These are phyloP conservation scores for Wolfiporia cocos DNA, from an alignment of 1,284 basidiomycete species.

Conservation along the genomic window DNA sequence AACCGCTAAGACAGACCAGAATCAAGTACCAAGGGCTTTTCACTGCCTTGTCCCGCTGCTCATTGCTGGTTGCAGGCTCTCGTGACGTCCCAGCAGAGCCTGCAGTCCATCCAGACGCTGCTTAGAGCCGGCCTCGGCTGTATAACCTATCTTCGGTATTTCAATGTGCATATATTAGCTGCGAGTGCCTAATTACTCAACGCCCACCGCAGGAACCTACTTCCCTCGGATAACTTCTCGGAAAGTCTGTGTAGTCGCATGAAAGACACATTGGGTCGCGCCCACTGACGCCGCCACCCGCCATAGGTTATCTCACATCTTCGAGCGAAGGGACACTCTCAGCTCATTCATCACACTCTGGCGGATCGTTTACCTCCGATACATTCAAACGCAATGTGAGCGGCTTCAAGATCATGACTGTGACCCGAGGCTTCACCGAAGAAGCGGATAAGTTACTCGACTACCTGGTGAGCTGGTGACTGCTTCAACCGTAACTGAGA, in stretches of 20 bases:
- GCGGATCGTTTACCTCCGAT: constrained; percentile 24
- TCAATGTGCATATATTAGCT: constrained; percentile 4
- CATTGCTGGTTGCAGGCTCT: constrained; percentile 26
- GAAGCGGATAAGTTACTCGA: constrained; percentile 77
- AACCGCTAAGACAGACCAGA: constrained; percentile 17
- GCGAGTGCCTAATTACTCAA: neutral
- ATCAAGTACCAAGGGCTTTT: constrained; percentile 14
- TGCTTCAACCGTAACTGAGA: neutral
- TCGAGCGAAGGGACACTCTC: constrained; percentile 37
- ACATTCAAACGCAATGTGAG: constrained; percentile 35
- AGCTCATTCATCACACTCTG: constrained; percentile 29
- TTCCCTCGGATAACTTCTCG: constrained; percentile 78
- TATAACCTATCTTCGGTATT: constrained; percentile 68
- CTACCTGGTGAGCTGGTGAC: constrained; percentile 49
- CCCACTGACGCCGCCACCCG: constrained; percentile 1
- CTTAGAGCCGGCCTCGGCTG: constrained; percentile 70
- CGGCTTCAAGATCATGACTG: constrained; percentile 61
- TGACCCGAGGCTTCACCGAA: constrained; percentile 68
- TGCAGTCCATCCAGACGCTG: constrained; percentile 64
- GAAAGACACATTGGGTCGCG: neutral
- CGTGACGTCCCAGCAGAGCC: constrained; percentile 55
- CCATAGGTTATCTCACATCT: constrained; percentile 48
- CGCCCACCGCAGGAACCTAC: constrained; percentile 44
- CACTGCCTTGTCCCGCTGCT: neutral
- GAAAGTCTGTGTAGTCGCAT: constrained; percentile 40